Conservation (phyloP, 768 basidiomycete genomes). For the Cubamyces sp. region DNA sequence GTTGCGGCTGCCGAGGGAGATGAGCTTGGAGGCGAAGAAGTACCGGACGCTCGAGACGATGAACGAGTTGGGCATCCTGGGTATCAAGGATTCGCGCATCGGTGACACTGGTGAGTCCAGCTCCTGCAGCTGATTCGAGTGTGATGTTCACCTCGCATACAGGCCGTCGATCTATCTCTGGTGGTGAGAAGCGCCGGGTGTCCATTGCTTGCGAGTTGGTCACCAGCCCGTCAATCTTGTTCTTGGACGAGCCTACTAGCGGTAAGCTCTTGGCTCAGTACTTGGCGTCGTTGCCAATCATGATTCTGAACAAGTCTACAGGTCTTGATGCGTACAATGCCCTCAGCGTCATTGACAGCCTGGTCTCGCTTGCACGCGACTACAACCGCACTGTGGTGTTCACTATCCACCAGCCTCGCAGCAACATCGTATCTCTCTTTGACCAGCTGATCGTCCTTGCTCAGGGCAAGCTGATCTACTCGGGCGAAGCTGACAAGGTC, state of each 20-base stretch:
- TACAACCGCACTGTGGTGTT: constrained; percentile 96
- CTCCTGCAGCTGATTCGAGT: neutral
- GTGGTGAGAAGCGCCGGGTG: constrained; percentile 96
- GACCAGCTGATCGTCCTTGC: constrained; percentile 90
- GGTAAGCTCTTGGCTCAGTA: constrained; percentile 52
- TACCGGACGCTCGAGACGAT: constrained; percentile 93
- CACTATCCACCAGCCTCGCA: constrained; percentile 97
- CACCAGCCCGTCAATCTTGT: constrained; percentile 93
- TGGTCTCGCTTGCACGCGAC: constrained; percentile 81
- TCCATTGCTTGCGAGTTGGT: constrained; percentile 98
- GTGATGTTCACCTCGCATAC: neutral
- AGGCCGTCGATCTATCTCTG: constrained; percentile 91
- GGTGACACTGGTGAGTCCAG: constrained; percentile 76
- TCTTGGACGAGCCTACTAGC: constrained; percentile 97
- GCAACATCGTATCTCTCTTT: constrained; percentile 95
- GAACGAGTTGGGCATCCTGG: constrained; percentile 92
- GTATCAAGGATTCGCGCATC: constrained; percentile 88
- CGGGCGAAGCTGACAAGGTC: constrained; percentile 74
- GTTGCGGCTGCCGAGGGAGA: constrained; percentile 87
- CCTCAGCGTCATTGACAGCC: constrained; percentile 88
- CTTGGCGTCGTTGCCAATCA: neutral
- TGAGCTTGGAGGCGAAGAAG: constrained; percentile 95
- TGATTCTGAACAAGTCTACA: constrained; percentile 33
- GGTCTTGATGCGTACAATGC: constrained; percentile 96
- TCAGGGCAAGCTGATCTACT: constrained; percentile 82